These are phyloP conservation scores for Zoysia matrella DNA, from an alignment of 202 grass and related monocot genomes.

Conservation along the genomic window DNA sequence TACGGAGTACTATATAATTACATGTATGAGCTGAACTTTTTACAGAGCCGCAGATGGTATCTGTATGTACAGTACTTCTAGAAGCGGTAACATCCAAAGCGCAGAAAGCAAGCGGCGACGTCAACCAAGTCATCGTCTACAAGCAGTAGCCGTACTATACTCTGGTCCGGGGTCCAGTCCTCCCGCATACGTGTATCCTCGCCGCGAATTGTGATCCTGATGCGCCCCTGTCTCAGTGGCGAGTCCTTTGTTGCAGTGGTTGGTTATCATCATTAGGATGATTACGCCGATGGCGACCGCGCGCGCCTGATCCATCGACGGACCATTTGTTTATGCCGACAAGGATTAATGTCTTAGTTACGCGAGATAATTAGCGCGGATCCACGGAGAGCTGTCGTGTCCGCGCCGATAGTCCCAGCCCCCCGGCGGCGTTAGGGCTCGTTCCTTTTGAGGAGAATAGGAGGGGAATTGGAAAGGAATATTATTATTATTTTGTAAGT, in stretches of 20 bases:
- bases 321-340: conserved; percentile 54
- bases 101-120: not conserved
- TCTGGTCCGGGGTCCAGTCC: conserved; percentile 22
- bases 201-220: conserved; percentile 67
- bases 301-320: not conserved
- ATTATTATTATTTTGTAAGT: too few relatives aligned
- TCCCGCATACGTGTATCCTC: conserved; percentile 21
- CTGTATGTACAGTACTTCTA: too few relatives aligned
- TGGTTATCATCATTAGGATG: conserved; percentile 28
- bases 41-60: too few relatives aligned
- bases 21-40: too few relatives aligned
- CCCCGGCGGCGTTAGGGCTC: conserved; percentile 30
- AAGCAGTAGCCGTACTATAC: not conserved
- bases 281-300: conserved; percentile 38
- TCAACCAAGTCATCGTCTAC: conserved; percentile 42
- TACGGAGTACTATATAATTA: too few relatives aligned
- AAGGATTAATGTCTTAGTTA: not conserved
- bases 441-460: conserved; percentile 18
- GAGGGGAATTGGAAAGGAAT: too few relatives aligned
- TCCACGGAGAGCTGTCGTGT: conserved; percentile 20
- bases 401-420: conserved; percentile 19
- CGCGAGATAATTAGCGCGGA: not conserved
- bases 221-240: conserved; percentile 33
- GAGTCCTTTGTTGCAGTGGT: conserved; percentile 23
- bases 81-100: too few relatives aligned